These are phyloP conservation scores for Boletus tylopilopsis DNA, from an alignment of 768 basidiomycete genomes.

Conservation along the genomic window DNA sequence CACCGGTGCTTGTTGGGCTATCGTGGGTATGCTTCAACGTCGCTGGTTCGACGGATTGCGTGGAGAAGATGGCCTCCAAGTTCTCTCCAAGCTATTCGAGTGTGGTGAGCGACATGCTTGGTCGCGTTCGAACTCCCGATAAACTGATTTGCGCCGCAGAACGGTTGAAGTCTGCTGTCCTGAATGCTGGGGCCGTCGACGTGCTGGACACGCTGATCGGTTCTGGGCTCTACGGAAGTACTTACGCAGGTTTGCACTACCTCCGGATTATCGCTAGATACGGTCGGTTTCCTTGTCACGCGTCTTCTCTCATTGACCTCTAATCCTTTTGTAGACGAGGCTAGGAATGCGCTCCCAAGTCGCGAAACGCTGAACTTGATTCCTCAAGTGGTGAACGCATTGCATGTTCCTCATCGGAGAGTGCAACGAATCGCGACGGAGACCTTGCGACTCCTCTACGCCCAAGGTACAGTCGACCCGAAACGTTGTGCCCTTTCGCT, in stretches of 20 bases:
- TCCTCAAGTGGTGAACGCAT: constrained; percentile 10
- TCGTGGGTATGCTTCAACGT: constrained; percentile 22
- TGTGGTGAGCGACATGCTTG: constrained; percentile 15
- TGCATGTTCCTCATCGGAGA: constrained; percentile 13
- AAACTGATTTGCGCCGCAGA: constrained; percentile 3
- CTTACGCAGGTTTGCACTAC: constrained; percentile 23
- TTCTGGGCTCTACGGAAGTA: constrained; percentile 1
- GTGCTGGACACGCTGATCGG: constrained; percentile 16
- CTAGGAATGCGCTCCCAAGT: not conserved
- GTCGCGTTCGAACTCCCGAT: not conserved
- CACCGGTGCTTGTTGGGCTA: not conserved
- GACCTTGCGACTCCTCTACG: constrained; percentile 10
- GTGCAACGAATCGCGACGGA: constrained; percentile 18
- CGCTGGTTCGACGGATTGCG: constrained; percentile 28
- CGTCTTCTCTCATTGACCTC: not conserved
- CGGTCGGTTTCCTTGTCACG: constrained; percentile 7
- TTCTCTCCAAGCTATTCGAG: constrained; percentile 15
- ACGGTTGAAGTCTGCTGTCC: constrained; percentile 10
- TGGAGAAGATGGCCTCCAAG: constrained; percentile 25
- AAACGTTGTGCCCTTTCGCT: not conserved
- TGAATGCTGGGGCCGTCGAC: constrained; percentile 13
- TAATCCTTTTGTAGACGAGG: constrained; percentile 4
- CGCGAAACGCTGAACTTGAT: constrained; percentile 8
- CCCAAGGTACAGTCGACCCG: constrained; percentile 4
- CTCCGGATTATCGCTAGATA: constrained; percentile 17